Conservation (phyloP, 2,329 filamentous ascomycete species). For the Phoma herbarum region DNA sequence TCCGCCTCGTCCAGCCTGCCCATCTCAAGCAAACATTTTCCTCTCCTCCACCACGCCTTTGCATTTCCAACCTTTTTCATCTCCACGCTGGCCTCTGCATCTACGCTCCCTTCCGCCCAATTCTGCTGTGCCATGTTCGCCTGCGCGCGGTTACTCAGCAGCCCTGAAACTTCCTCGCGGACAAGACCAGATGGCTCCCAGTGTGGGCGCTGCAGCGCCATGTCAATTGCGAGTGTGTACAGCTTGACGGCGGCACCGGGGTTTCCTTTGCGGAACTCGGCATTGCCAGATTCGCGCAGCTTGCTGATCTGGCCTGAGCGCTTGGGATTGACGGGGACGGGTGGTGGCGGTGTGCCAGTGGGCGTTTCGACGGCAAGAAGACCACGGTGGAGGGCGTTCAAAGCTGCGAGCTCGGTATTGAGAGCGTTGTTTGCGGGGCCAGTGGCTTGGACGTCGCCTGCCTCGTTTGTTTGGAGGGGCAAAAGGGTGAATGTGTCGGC, state of each 20-base stretch:
- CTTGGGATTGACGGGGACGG: conserved; percentile 91
- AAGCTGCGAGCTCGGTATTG: conserved; percentile 65
- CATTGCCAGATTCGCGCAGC: conserved; percentile 87
- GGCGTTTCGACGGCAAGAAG: conserved; percentile 73
- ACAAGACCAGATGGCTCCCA: conserved; percentile 91
- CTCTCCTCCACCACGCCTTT: conserved; percentile 93
- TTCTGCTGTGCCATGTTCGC: conserved; percentile 82
- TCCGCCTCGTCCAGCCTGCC: conserved; percentile 81
- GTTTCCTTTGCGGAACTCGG: conserved; percentile 78
- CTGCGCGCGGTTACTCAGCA: conserved; percentile 90
- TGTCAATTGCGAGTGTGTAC: conserved; percentile 87
- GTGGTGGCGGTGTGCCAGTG: conserved; percentile 77
- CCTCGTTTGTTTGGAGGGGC: conserved; percentile 81
- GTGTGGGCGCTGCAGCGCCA: conserved; percentile 80
- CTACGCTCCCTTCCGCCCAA: conserved; percentile 87
- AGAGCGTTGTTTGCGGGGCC: conserved; percentile 53
- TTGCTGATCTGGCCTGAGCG: conserved; percentile 87
- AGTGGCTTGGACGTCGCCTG: conserved; percentile 72
- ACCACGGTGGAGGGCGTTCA: conserved; percentile 81
- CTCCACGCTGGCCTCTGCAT: conserved; percentile 89
- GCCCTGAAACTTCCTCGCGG: conserved; percentile 79
- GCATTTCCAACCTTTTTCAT: conserved; percentile 85
- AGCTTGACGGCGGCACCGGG: conserved; percentile 79
- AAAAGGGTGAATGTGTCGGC: conserved; percentile 80
- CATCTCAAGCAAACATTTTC: conserved; percentile 90